Evolutionary conservation across 768 basidiomycete genomes (phyloP).

Genomic region (Leucocoprinus leucothites): DNA sequence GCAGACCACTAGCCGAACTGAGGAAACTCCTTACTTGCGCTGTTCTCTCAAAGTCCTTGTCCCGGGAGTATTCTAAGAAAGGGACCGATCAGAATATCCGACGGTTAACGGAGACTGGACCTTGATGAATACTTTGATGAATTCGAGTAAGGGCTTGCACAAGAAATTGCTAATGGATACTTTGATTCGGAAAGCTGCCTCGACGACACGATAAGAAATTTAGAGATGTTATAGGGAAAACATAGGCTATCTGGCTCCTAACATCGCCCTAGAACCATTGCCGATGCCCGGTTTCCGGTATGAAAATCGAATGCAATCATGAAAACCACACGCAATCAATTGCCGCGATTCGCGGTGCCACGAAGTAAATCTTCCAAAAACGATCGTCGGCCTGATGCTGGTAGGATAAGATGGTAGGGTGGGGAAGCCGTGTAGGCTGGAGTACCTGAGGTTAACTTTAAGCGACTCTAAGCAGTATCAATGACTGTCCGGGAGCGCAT

Average conservation of each 20-base stretch:
- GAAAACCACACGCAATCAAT: background rate
- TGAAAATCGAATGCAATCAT: background rate
- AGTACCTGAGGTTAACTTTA: conserved; percentile 1
- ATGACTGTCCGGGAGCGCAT: background rate
- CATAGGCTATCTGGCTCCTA: too few species aligned
- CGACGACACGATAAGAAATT: too few species aligned
- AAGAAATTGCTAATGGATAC: too few species aligned
- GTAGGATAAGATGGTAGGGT: background rate
- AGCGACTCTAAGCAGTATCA: background rate
- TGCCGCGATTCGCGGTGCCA: background rate
- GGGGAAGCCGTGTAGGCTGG: background rate
- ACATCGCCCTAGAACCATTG: background rate
- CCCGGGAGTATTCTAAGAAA: too few species aligned
- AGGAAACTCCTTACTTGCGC: background rate
- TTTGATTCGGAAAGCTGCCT: too few species aligned
- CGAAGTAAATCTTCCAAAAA: background rate
- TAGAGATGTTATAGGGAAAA: too few species aligned
- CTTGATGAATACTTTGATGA: too few species aligned
- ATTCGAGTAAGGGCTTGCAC: too few species aligned
- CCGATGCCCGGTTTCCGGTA: background rate
- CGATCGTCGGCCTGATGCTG: background rate
- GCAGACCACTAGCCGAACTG: background rate
- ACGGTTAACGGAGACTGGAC: too few species aligned
- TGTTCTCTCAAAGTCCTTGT: background rate
- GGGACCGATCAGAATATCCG: too few species aligned